Base-by-base conservation (phyloP, 352 stramenopile species). In the Phytophthora tubulina region DNA sequence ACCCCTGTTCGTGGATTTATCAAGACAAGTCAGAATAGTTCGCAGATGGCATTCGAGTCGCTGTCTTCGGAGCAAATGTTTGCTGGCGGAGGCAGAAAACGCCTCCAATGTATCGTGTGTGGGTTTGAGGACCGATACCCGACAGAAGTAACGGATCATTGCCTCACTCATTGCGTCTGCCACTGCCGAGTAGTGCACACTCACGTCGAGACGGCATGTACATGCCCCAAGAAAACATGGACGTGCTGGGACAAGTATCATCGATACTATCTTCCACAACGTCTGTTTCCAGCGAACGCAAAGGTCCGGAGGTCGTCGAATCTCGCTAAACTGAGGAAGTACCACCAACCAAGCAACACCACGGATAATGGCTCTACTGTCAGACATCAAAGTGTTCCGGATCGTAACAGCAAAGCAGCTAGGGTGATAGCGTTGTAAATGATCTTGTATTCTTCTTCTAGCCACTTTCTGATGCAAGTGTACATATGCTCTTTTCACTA, bases 241-340 rank as follows among this genome's bases (percentile, higher is more conserved):
- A 66, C 58, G 5, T 66, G 58, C 35, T 57, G 58, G 58, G 46
- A 66, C 0, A 66, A 66, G 36, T 66, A 33, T 32, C 45, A 57
- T 32, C 45, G 35, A 33, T 66, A 31, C 1, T 66, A 66, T 4
- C 8, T 30, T 8, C 45, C 5, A 8, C 17, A 51, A 33, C 0
- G 6, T 3, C 21, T 51, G 7, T 35, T 51, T 8, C 33, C 45
- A 15, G 21, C 17, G 4, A 51, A 51, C 8, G 45, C 17, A 2
- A 51, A 32, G 9, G 39, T 45, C n/a, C 7, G 39, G n/a, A 11
- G 10, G 3, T 45, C 39, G 4, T 45, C 39, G 4, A 45, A 13
- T 4, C 39, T 45, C 2, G 39, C 39, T 13, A 45, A n/a, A 45
- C 6, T 45, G 39, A 21, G n/a, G 39, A 45, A 45, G 39, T 3